These are phyloP conservation scores for Saccharomycopsis lassenensis DNA, from an alignment of 805 yeast genomes.

Conservation along the genomic window DNA sequence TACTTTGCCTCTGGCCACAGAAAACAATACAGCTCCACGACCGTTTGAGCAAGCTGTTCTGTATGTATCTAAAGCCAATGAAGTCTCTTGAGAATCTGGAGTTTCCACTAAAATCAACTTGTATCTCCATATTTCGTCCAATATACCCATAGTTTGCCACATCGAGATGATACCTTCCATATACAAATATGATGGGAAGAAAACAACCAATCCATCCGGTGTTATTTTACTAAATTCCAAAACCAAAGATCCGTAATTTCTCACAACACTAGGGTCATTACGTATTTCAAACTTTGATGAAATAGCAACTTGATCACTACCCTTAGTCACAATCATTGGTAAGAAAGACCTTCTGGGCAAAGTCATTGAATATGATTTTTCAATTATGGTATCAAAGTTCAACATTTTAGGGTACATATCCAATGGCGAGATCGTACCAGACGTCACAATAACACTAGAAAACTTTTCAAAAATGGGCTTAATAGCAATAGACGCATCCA, in stretches of 20 bases:
- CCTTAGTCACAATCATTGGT: slow-evolving; percentile 94
- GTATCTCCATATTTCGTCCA: slow-evolving; percentile 98
- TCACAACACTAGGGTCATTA: slow-evolving; percentile 94
- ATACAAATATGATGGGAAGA: slow-evolving; percentile 92
- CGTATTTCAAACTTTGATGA: slow-evolving; percentile 94
- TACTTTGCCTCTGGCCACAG: slow-evolving; percentile 98
- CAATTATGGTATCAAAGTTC: slow-evolving; percentile 85
- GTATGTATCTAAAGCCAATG: slow-evolving; percentile 89
- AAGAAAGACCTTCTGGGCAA: slow-evolving; percentile 83
- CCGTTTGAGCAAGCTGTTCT: slow-evolving; percentile 96
- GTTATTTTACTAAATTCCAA: slow-evolving; percentile 91
- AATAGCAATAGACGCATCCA: slow-evolving; percentile 96
- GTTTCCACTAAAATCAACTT: slow-evolving; percentile 92
- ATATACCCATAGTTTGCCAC: slow-evolving; percentile 98
- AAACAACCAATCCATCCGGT: slow-evolving; percentile 97
- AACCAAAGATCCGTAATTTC: slow-evolving; percentile 88
- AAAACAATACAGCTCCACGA: slow-evolving; percentile 88
- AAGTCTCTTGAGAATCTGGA: slow-evolving; percentile 98
- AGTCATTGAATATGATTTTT: slow-evolving; percentile 94
- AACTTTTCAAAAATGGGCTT: slow-evolving; percentile 94
- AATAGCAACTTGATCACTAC: slow-evolving; percentile 95
- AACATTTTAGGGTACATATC: slow-evolving; percentile 98
- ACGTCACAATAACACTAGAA: slow-evolving; percentile 85
- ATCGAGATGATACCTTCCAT: slow-evolving; percentile 97
- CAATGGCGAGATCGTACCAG: slow-evolving; percentile 96